Evolutionary conservation across 1,139 yeast genomes (phyloP), one percentile per base, ranked within the genome.

Genomic region (Diutina mesorugosa): DNA sequence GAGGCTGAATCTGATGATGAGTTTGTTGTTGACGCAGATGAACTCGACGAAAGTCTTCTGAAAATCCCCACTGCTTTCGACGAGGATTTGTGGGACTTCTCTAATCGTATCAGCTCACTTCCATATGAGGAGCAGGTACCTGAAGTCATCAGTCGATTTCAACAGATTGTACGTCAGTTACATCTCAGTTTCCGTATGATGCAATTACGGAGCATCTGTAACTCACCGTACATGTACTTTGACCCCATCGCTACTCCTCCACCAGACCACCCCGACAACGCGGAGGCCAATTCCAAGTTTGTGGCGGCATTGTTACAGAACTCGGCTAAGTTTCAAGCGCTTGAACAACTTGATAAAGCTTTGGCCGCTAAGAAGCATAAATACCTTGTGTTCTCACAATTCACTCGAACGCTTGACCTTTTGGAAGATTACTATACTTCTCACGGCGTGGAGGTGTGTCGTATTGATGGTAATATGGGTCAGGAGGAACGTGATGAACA

Each of bases 121-220:
- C 45, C 29, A 4, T 10, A 32, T 6, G 5, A 16, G 12, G n/a
- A 50, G 32, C 41, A 12, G n/a, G 53, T 30, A 14, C 28, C 32
- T 3, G 41, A 14, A 10, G 32, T 50, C 28, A 8, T 14, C 7
- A 2, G n/a, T 4, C 53, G 53, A 3, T n/a, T 38, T 18, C 53
- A 18, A 16, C 32, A 45, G 45, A 8, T 50, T 2, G 53, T 50
- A 12, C 45, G 53, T 10, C 51, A 63, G 50, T 61, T 72, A 47
- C 66, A 70, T 21, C 72, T 89, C 55, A 84, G 80, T 60, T 89
- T 88, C 64, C 65, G 82, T 63, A 74, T 87, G 69, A 88, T 91
- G 87, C 97, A 90, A 67, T 73, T 90, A 56, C 76, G 99, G 56
- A 83, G 85, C 60, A 81, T 88, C 7, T 90, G 97, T 63, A 86